Evolutionary conservation across 306 rosid species (phyloP), one percentile per base, ranked within the genome.

Genomic region (Crataegus laevigata): DNA sequence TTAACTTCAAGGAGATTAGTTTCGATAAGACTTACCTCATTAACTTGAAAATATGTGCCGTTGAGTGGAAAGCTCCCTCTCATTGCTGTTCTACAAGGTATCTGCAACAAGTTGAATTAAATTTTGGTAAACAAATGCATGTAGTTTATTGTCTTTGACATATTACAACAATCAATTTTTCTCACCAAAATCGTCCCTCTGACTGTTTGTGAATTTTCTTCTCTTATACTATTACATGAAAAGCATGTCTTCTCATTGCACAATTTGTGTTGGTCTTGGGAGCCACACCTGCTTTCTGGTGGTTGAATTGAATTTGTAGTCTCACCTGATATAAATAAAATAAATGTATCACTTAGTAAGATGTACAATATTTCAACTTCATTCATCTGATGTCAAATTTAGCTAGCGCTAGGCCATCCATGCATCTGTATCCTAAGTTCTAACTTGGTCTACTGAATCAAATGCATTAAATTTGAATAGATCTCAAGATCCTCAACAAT

Each of bases 11-110:
- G 21, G 15, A 72, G 52, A 63, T 38, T 26, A 28, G 71, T 43
- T 5, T 26, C 26, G 9, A 68, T 42, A 34, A 52, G 40, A 60
- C 89, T 80, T 80, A 73, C 97, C 96, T 93, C 98, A 26, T 93
- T 93, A 45, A 93, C 98, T 83, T 93, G 98, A 70, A 93, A 93
- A 85, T 93, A 93, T 45, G 98, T 93, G 29, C 98, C 98, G 50
- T 93, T 93, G 61, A 93, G 89, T 25, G 97, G 97, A 83, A 93
- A 89, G 88, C 98, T 93, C 69, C 98, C 97, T 72, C 91, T 89
- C 77, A 84, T 91, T 57, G 98, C 98, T 74, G 98, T 93, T 82
- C 96, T 84, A 76, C 98, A 93, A 25, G 98, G 98, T 80, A 93
- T 80, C 98, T 93, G 76, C 26, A 38, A 63, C 52, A 70, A 70